Base-by-base conservation (phyloP, 345 rosid genomes). In the Eutrema japonicum region DNA sequence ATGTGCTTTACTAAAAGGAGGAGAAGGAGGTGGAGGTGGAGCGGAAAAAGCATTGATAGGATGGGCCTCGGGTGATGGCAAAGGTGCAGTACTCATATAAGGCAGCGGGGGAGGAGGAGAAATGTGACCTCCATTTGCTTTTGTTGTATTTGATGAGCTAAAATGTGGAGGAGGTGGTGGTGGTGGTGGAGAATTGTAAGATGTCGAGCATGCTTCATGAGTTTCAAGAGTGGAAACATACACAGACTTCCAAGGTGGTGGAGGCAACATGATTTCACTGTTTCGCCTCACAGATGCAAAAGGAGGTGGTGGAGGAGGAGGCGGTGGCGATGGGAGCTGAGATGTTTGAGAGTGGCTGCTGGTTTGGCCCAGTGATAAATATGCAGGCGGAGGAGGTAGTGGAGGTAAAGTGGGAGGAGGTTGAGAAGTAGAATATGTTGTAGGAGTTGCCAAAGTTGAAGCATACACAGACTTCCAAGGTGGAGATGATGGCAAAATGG, bases 191-290 rank as follows among this genome's bases (percentile, higher is more conserved):
- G 58, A 35, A 43, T 35, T 49, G 13, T 51, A 70, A 51, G 82
- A 70, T 14, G 66, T 47, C 50, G 78, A 58, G 67, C 36, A 14
- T 26, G 54, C 42, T 60, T 36, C 58, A 32, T 41, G 72, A 70
- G 64, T 65, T 58, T 66, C 64, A 49, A 66, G 63, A 42, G 22
- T 63, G 30, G 77, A 80, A 81, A 74, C 46, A 76, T 38, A 62
- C 14, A 59, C 78, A 72, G 79, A 74, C 45, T 80, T 85, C 97
- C 96, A 86, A 75, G 93, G 87, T 46, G 87, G 83, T 6, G 87
- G 80, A 30, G 93, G 85, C 73, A 81, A 64, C 46, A 65, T 67
- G 43, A 46, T 70, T 66, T 60, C 81, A 75, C 22, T 60, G 70
- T 77, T 80, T 63, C 58, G 83, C 68, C 75, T 74, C 67, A 38